These are phyloP conservation scores for Tympanopsis confertula DNA, from an alignment of 2,329 filamentous ascomycete genomes.

Conservation along the genomic window DNA sequence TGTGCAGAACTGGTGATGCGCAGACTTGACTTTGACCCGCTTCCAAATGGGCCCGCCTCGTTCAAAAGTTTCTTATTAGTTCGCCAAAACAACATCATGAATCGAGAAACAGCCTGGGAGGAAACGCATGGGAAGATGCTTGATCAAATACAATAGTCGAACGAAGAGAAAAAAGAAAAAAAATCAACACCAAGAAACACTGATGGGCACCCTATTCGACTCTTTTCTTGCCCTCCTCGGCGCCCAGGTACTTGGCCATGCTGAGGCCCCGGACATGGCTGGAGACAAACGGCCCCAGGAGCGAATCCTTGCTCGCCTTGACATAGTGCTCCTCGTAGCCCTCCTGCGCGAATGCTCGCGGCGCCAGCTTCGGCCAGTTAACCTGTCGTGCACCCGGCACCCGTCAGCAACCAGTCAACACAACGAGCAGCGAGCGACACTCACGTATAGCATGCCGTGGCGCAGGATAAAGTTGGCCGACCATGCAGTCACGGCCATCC, in stretches of 20 bases:
- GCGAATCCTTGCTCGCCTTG: constrained; percentile 68
- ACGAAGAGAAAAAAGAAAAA: not conserved
- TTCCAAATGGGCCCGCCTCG: too few species aligned
- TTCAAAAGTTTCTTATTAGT: too few species aligned
- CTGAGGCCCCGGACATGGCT: constrained; percentile 74
- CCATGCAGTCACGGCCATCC: constrained; percentile 35
- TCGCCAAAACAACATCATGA: too few species aligned
- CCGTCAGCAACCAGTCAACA: constrained; percentile 3
- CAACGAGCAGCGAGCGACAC: constrained; percentile 21
- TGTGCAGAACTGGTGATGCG: too few species aligned
- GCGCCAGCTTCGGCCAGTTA: constrained; percentile 96
- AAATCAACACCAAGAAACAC: not conserved
- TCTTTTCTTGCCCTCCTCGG: constrained; percentile 97
- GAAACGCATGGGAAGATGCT: too few species aligned
- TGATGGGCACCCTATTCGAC: constrained; percentile 53
- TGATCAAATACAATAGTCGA: too few species aligned
- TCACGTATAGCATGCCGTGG: constrained; percentile 88
- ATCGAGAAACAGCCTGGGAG: too few species aligned
- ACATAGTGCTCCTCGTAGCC: constrained; percentile 78
- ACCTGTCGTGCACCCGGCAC: constrained; percentile 42
- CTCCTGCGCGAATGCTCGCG: constrained; percentile 73
- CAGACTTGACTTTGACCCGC: too few species aligned
- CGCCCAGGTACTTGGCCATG: constrained; percentile 67
- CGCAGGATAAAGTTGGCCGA: constrained; percentile 65
- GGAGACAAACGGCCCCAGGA: constrained; percentile 66